Percentiles rank a stretch among this genome's conserved stretches.
Conservation (phyloP, 2,329 filamentous ascomycete genomes). For the Fusarium agapanthi region DNA sequence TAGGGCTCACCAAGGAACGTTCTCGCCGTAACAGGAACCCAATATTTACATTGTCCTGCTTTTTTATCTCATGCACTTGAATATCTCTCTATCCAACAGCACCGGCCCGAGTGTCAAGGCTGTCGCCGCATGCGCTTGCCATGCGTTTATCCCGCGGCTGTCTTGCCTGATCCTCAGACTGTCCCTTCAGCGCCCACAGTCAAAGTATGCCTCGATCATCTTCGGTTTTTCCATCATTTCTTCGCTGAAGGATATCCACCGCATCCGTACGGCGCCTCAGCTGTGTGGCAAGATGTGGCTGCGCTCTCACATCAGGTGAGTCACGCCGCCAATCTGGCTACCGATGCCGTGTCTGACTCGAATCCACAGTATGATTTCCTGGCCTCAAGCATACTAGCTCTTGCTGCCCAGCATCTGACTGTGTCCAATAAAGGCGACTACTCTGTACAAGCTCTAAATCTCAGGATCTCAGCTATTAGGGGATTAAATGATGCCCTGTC, state of each 20-base stretch:
- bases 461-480: not conserved
- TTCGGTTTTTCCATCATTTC: not conserved
- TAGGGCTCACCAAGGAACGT: not conserved
- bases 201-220: not conserved
- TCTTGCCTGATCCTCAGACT: not conserved
- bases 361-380: not conserved
- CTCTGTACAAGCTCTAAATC: not conserved
- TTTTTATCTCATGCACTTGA: not conserved
- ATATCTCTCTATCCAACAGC: not conserved
- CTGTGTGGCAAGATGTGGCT: not conserved
- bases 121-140: not conserved
- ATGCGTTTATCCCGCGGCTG: not conserved
- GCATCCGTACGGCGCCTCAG: not conserved
- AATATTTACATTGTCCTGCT: too few relatives aligned
- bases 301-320: not conserved
- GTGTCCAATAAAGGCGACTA: not conserved
- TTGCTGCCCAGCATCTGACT: not conserved
- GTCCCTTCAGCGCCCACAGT: not conserved
- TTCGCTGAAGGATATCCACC: not conserved
- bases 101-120: not conserved
- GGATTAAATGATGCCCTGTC: not conserved
- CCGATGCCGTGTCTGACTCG: not conserved
- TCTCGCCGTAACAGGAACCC: too few relatives aligned
- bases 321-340: not conserved
- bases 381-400: not conserved